phyloP scores from a whole-genome alignment of 345 rosid genomes.

The Tarenaya hassleriana region DNA sequence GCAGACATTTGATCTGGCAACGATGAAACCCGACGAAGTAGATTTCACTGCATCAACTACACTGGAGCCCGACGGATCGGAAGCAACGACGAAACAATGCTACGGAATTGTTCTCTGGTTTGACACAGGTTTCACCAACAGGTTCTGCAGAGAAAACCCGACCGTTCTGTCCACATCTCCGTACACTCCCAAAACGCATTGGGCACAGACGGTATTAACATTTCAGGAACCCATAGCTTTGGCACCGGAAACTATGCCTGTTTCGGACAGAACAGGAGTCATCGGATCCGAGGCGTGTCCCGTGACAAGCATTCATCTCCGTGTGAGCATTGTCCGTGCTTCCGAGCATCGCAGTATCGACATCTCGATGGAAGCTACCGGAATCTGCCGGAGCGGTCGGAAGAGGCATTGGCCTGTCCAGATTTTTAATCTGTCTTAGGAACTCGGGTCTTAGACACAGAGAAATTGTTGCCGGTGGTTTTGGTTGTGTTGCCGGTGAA shows the following conservation, averaged over 20 bases:
- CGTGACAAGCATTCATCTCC: slow-evolving; percentile 52
- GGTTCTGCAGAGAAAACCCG: slow-evolving; percentile 87
- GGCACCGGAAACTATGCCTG: slow-evolving; percentile 36
- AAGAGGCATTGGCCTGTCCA: slow-evolving; percentile 67
- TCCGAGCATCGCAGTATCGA: slow-evolving; percentile 78
- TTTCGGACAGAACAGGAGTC: slow-evolving; percentile 29
- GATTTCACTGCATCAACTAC: slow-evolving; percentile 70
- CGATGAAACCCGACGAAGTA: slow-evolving; percentile 82
- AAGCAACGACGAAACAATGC: slow-evolving; percentile 36
- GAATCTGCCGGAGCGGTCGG: slow-evolving; percentile 42
- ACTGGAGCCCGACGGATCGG: slow-evolving; percentile 18
- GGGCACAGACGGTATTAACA: slow-evolving; percentile 86
- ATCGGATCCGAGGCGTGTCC: slow-evolving; percentile 56
- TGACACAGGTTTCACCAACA: slow-evolving; percentile 72
- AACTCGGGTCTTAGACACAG: too few relatives aligned
- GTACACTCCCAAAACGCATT: slow-evolving; percentile 70
- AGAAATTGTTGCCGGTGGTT: too few relatives aligned
- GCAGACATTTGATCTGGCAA: slow-evolving; percentile 73
- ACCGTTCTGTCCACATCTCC: slow-evolving; percentile 81
- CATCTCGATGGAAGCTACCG: slow-evolving; percentile 64
- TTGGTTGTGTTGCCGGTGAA: too few relatives aligned
- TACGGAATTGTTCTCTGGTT: slow-evolving; percentile 88
- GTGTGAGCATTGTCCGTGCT: slow-evolving; percentile 78
- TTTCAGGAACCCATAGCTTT: slow-evolving; percentile 75
- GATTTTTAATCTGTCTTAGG: slow-evolving; percentile 49